Evolutionary conservation across 116 monocot genomes (phyloP).

Genomic region (Dioscorea cayenensis): DNA sequence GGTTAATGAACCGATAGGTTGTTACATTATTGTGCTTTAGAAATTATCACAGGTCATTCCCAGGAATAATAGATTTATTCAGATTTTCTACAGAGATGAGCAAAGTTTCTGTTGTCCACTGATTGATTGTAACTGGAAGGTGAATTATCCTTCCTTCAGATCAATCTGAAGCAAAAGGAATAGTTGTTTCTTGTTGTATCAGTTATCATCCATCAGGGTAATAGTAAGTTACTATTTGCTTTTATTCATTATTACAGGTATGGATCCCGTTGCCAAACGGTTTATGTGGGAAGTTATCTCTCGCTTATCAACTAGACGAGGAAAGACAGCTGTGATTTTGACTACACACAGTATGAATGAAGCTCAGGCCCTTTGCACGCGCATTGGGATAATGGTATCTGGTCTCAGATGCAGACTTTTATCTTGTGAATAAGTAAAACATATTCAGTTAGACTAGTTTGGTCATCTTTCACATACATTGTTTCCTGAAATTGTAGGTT

Average conservation of each 20-base stretch:
- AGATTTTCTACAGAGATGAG: neutral
- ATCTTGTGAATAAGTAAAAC: neutral
- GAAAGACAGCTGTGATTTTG: slow-evolving; percentile 85
- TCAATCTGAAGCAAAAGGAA: neutral
- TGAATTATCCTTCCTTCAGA: neutral
- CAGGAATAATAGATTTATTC: neutral
- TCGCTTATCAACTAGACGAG: slow-evolving; percentile 70
- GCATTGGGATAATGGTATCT: slow-evolving; percentile 92
- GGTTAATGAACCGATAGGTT: too few relatives aligned
- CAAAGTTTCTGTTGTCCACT: neutral
- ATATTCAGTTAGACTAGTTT: neutral
- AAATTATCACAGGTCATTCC: neutral
- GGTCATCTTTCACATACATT: neutral
- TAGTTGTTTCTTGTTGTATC: neutral
- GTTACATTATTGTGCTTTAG: too few relatives aligned
- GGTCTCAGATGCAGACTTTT: neutral
- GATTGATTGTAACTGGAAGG: neutral
- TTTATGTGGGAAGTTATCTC: slow-evolving; percentile 98
- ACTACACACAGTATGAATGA: slow-evolving; percentile 98
- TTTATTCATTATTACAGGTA: slow-evolving; percentile 26
- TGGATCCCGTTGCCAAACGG: slow-evolving; percentile 93
- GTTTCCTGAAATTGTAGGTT: slow-evolving; percentile 34
- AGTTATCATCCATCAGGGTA: too few relatives aligned
- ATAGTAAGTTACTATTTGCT: too few relatives aligned
- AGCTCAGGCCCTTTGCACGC: slow-evolving; percentile 95